Evolutionary conservation across 768 basidiomycete species (phyloP).

Genomic region (Calocybe indica): DNA sequence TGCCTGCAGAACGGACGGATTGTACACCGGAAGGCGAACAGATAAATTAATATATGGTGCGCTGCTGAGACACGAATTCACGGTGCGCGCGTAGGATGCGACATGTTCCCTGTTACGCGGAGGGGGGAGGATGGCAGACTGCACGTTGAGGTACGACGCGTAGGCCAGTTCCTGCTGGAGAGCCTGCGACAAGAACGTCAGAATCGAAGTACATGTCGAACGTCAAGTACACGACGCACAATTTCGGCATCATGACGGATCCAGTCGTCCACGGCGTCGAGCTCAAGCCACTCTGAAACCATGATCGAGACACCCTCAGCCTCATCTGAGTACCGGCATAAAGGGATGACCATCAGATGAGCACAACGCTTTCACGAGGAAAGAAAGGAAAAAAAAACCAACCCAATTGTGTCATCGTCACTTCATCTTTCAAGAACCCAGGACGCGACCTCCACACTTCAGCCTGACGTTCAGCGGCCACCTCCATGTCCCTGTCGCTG

Average conservation of each 20-base stretch:
- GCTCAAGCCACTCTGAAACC: slow-evolving; percentile 91
- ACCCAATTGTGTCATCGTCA: slow-evolving; percentile 88
- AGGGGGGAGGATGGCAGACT: slow-evolving; percentile 81
- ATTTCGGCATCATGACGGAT: slow-evolving; percentile 95
- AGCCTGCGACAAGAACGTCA: slow-evolving; percentile 45
- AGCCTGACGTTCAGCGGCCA: slow-evolving; percentile 52
- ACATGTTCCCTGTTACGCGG: slow-evolving; percentile 80
- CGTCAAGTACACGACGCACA: slow-evolving; percentile 38
- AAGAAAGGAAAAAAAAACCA: slow-evolving; percentile 21
- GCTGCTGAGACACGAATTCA: slow-evolving; percentile 70
- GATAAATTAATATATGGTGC: slow-evolving; percentile 74
- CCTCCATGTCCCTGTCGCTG: slow-evolving; percentile 30
- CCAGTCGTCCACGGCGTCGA: slow-evolving; percentile 90
- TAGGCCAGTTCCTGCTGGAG: slow-evolving; percentile 90
- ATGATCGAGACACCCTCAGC: slow-evolving; percentile 67
- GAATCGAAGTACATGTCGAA: slow-evolving; percentile 5
- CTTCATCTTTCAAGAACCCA: slow-evolving; percentile 74
- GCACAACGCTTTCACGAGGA: too few relatives aligned
- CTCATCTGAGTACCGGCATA: slow-evolving; percentile 46
- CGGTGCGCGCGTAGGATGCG: slow-evolving; percentile 88
- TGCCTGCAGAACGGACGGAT: slow-evolving; percentile 54
- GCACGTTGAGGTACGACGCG: slow-evolving; percentile 86
- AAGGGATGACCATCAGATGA: too few relatives aligned
- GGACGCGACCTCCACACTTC: slow-evolving; percentile 87
- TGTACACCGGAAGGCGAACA: slow-evolving; percentile 78